Conservation (phyloP, 1,284 basidiomycete species). For the Retiboletus flavoniger region DNA sequence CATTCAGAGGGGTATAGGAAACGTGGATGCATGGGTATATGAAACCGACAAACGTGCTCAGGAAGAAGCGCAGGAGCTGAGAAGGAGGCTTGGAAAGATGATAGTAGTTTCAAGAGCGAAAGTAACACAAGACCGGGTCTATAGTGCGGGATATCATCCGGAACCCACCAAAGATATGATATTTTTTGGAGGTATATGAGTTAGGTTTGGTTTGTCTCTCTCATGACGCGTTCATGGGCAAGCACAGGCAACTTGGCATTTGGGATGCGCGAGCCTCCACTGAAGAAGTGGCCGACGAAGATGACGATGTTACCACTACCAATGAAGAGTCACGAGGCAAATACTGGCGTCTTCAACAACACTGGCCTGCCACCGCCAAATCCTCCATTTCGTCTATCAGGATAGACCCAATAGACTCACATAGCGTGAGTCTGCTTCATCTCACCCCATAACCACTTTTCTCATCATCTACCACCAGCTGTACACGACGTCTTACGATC, state of each 20-base stretch:
- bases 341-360: constrained; percentile 74
- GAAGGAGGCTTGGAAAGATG: constrained; percentile 51
- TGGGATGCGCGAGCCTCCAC: constrained; percentile 73
- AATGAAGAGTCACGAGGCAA: constrained; percentile 60
- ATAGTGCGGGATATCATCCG: constrained; percentile 75
- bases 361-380: constrained; percentile 77
- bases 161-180: constrained; percentile 77
- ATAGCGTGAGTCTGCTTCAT: constrained; percentile 49
- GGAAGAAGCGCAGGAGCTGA: constrained; percentile 50
- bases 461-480: constrained; percentile 44
- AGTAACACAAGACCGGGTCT: constrained; percentile 69
- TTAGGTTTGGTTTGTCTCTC: neutral
- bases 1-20: constrained; percentile 42
- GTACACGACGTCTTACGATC: constrained; percentile 77
- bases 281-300: constrained; percentile 63
- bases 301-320: constrained; percentile 46
- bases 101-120: constrained; percentile 71
- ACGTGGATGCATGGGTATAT: constrained; percentile 51
- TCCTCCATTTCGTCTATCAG: constrained; percentile 76
- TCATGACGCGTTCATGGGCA: constrained; percentile 47
- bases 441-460: neutral
- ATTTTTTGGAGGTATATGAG: constrained; percentile 65
- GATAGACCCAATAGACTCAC: constrained; percentile 68
- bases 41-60: constrained; percentile 45
- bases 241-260: constrained; percentile 74